A percentile compares a stretch with the other conserved stretches of the same genome.
These are phyloP conservation scores for Phytophthora tentaculata DNA, from an alignment of 352 stramenopile genomes.

Conservation along the genomic window DNA sequence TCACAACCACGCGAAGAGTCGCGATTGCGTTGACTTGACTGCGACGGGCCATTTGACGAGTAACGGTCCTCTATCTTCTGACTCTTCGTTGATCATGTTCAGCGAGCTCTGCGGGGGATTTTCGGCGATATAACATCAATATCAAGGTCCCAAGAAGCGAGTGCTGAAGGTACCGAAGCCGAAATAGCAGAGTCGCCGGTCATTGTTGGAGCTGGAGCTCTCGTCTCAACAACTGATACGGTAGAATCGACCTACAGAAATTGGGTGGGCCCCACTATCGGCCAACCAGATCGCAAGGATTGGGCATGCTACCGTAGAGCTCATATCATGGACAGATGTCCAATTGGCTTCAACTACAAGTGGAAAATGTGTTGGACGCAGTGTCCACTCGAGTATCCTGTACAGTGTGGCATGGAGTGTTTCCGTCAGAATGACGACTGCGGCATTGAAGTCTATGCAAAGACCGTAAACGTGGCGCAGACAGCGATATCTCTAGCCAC, in stretches of 20 bases:
- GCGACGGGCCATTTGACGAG: not conserved
- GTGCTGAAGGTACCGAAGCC: too few relatives aligned
- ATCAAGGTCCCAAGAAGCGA: too few relatives aligned
- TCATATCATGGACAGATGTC: constrained; percentile 29
- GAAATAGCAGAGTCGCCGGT: too few relatives aligned
- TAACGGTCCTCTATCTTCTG: not conserved
- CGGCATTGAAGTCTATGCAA: constrained; percentile 29
- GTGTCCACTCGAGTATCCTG: constrained; percentile 52
- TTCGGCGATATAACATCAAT: too few relatives aligned
- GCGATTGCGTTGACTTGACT: not conserved
- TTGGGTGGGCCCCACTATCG: constrained; percentile 30
- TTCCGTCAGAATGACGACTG: constrained; percentile 45
- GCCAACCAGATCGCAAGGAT: constrained; percentile 23
- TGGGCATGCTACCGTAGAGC: constrained; percentile 28
- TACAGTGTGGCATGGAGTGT: constrained; percentile 57
- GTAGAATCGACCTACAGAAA: constrained; percentile 25
- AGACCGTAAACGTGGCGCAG: constrained; percentile 37
- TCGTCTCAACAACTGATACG: too few relatives aligned
- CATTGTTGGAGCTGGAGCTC: too few relatives aligned
- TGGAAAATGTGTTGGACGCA: constrained; percentile 50
- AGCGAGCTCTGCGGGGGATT: too few relatives aligned
- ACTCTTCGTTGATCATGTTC: constrained; percentile 8
- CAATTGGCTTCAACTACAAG: constrained; percentile 35
- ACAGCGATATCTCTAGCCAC: constrained; percentile 37
- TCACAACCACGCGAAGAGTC: not conserved